Evolutionary conservation across 2,329 filamentous ascomycete genomes (phyloP), one percentile per base, ranked within the genome.

Genomic region (Arachnopeziza araneosa): DNA sequence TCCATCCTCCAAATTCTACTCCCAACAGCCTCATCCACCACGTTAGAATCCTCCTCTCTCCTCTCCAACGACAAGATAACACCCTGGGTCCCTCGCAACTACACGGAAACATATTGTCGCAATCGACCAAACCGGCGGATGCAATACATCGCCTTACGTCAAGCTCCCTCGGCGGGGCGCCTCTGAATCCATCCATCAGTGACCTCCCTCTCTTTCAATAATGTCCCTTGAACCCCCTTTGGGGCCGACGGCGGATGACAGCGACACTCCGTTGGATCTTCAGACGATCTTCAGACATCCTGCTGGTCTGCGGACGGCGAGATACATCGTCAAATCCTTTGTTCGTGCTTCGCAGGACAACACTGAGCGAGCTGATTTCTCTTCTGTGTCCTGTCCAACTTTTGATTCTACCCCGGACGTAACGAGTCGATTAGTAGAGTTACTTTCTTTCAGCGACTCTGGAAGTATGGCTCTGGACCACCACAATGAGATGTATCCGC

Each of bases 261-360:
- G 36, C 57, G 55, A 58, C 52, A 61, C 51, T 2, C 49, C 26
- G 21, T 30, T 63, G 10, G 60, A 66, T 52, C 60, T 66, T 32
- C 49, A 59, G 48, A 56, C 49, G 4, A 36, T 61, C 19, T 66
- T 66, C 24, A 44, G 44, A 52, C 60, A 66, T 54, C 61, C 63
- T 1, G 61, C 59, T 14, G 64, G 64, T 26, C 57, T 68, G n/a
- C 53, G 50, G 22, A 60, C 58, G 8, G 64, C 64, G 32, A 60
- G 63, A 49, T 52, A 55, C 36, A 57, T 65, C 44, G 63, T 64
- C 1, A 17, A 30, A 26, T 44, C 36, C 36, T 44, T 44, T 44
- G 36, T 44, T 44, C 36, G 36, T 44, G 36, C 36, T 44, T 44
- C 36, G 36, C 36, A 44, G 36, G 36, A 44, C 6, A 44, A 14